Base-by-base conservation (phyloP, 2,329 filamentous ascomycete species). In the Clonostachys byssicola region DNA sequence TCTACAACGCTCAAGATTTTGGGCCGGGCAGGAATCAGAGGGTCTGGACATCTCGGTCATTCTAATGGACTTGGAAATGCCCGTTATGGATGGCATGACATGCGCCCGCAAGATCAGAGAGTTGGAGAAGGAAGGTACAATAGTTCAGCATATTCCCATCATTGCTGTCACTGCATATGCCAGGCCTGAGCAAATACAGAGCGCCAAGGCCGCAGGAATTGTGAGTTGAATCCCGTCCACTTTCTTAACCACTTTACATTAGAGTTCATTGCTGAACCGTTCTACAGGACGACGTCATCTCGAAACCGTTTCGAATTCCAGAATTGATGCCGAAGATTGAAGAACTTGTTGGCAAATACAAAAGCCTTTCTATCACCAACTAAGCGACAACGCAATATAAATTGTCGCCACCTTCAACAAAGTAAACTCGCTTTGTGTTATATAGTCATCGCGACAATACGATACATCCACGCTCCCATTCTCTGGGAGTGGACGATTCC, bases 151-250 rank as follows among this genome's bases (percentile, higher is more conserved):
- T 57, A 80, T 89, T n/a, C 85, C 86, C 3, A 88, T 89, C 54
- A 88, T 90, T 55, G 86, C 85, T n/a, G 86, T 88, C n/a, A 92
- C 88, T 36, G 88, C 88, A 3, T 92, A 92, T 63, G 88, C 86
- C 36, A 74, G 88, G 59, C 78, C 80, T 5, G 85, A 89, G 68
- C 87, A 92, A 64, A 85, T 89, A 49, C 76, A 80, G 54, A 83
- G 78, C 53, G 87, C 88, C 46, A 79, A 88, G 59, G 74, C 78
- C 47, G 85, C 86, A 18, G 88, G 88, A 36, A 89, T 92, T 70
- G 85, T 85, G 67, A 72, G 80, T 73, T 40, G 48, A 38, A 42
- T 7, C 13, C 45, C 13, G 6, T 17, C 43, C 16, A 8, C 36
- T 18, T 20, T 8, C n/a, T 30, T 30, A 30, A 8, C 17, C 47